Base-by-base conservation (phyloP, 495 filamentous ascomycete genomes). In the Aspergillus sclerotiicarbonarius region DNA sequence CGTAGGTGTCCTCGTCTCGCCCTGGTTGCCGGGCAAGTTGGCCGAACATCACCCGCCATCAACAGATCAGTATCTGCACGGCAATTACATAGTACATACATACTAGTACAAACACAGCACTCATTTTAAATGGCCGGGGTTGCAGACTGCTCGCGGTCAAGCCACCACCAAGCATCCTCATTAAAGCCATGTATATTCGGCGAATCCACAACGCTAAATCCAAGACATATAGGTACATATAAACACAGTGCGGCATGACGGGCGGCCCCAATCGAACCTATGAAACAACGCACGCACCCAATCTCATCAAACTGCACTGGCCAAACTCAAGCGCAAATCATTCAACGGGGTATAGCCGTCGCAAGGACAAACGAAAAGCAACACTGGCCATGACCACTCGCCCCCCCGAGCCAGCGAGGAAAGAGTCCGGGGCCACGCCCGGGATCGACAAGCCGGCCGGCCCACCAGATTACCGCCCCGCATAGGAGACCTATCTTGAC, bases 401-500 rank as follows among this genome's bases (percentile, higher is more conserved):
- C 50, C 37, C 25, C 25, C 56, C 50, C 61, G 61, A 59, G 32
- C 61, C 61, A 62, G 61, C 61, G 61, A 56, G 61, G 51, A 50
- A 35, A 46, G 54, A 56, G 29, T 32, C 39, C n/a, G 29, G 15
- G 47, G 15, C 37, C 31, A 41, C 56, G 33, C 47, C 30, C 51
- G 41, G 30, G 45, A 57, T 30, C 51, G 20, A 56, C 41, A 13
- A 30, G 43, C 44, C 47, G 46, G 25, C 45, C 19, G 47, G 6
- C 35, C 33, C 63, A 60, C 15, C 63, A 62, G 50, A 63, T 39
- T 58, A 64, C 58, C 63, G 51, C 53, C 62, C 62, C 54, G 50
- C 56, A 62, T 62, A 49, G 46, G 48, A 56, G 58, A 58, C 46
- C 54, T 51, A 32, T 60, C 58, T 39, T 62, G 60, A 62, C 31